A percentile compares a stretch with the other conserved stretches of the same genome.
These are phyloP conservation scores for Yamadazyma insecticola DNA, from an alignment of 805 yeast genomes.

Conservation along the genomic window DNA sequence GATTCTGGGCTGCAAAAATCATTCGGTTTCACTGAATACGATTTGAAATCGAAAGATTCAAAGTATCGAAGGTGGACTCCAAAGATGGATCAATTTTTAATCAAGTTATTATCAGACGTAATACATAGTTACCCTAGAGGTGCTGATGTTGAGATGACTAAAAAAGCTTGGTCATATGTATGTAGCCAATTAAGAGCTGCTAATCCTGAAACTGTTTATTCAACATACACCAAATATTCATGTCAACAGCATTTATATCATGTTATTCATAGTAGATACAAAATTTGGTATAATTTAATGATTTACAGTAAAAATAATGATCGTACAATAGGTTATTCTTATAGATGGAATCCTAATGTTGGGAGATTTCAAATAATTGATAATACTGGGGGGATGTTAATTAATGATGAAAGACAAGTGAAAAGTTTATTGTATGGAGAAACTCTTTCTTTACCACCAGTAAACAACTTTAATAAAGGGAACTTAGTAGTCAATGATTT, in stretches of 20 bases:
- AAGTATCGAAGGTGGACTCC: conserved; percentile 37
- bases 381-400: conserved; percentile 16
- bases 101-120: conserved; percentile 29
- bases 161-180: conserved; percentile 34
- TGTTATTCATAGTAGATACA: conserved; percentile 32
- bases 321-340: conserved; percentile 19
- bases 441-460: conserved; percentile 24
- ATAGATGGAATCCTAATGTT: conserved; percentile 31
- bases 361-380: conserved; percentile 33
- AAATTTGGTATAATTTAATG: conserved; percentile 32
- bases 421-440: conserved; percentile 29
- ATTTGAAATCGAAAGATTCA: conserved; percentile 29
- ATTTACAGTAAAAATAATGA: conserved; percentile 19
- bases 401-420: conserved; percentile 27
- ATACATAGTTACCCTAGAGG: conserved; percentile 31
- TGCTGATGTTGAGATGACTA: conserved; percentile 28
- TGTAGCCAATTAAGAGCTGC: conserved; percentile 30
- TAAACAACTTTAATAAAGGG: conserved; percentile 26
- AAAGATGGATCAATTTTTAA: conserved; percentile 30
- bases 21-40: conserved; percentile 22
- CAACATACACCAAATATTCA: conserved; percentile 36
- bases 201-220: conserved; percentile 37
- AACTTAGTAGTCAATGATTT: conserved; percentile 32
- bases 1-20: no score
- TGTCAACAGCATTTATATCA: conserved; percentile 34